Base-by-base conservation (phyloP, 495 filamentous ascomycete genomes). In the Paragyromitra xinjiangensis region DNA sequence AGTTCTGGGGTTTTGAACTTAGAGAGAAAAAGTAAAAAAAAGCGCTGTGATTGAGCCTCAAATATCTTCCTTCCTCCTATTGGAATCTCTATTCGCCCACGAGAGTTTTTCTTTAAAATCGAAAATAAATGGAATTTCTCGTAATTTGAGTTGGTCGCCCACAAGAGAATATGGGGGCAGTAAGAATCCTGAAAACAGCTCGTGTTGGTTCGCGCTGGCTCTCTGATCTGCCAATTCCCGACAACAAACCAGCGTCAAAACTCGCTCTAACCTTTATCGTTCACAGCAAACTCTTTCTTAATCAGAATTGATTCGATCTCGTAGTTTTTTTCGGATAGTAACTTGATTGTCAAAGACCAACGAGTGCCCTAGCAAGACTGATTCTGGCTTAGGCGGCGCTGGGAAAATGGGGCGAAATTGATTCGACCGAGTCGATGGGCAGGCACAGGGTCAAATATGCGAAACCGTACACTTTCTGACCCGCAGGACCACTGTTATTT, bases 361-460 rank as follows among this genome's bases (percentile, higher is more conserved):
- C 40, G 34, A 71, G 66, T 78, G 59, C 24, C 74, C 45, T 51
- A 26, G 51, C 59, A 50, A 78, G 53, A 66, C 51, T 62, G 51
- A 66, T 59, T 56, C 19, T 71, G 44, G 74, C 26, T 69, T 72
- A 71, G 78, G 66, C 66, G 74, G 69, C 42, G 44, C 74, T 73
- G 69, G 51, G 61, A 39, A 65, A 72, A 73, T 50, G 19, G 26
- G 61, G 51, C 69, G 51, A 65, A 72, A 73, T 77, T 66, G 74
- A 73, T 73, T 66, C 40, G 68, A 44, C 29, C 48, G 50, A 59
- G 50, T 65, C 74, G 68, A 73, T 71, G 69, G 73, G 24, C 44
- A 77, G 74, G 61, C 19, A 73, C 74, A 77, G 69, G 64, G 74
- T 77, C 69, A 77, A 77, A 64, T 64, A 62, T 65, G 68, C 68